Conservation (phyloP, 345 rosid genomes). For the Populus deltoides region DNA sequence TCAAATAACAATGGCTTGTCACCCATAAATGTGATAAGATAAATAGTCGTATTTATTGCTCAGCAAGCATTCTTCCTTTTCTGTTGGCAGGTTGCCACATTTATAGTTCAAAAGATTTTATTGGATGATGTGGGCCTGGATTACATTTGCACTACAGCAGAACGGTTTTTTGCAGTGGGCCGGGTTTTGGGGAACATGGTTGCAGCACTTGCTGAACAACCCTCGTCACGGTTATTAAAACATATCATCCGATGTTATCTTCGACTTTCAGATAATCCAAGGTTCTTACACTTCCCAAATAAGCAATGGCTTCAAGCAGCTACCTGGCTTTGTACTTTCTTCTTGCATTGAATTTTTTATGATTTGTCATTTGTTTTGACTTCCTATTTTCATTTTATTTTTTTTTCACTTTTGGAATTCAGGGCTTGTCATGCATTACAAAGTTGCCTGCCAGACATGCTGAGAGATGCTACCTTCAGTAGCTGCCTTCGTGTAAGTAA, state of each 20-base stretch:
- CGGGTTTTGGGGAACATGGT: conserved; percentile 90
- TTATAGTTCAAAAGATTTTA: conserved; percentile 83
- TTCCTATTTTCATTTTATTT: not conserved
- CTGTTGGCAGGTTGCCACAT: conserved; percentile 82
- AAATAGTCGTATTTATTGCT: not conserved
- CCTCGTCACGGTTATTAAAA: conserved; percentile 70
- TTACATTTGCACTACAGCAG: conserved; percentile 86
- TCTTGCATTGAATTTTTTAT: not conserved
- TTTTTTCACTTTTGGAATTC: conserved; percentile 19
- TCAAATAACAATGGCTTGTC: not conserved
- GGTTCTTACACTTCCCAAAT: conserved; percentile 37
- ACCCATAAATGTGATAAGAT: not conserved
- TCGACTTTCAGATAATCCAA: conserved; percentile 76
- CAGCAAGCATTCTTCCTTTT: not conserved
- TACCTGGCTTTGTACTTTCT: not conserved
- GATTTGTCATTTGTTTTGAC: not conserved
- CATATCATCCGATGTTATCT: conserved; percentile 91
- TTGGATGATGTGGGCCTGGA: conserved; percentile 95
- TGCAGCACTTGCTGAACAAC: conserved; percentile 85
- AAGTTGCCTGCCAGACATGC: conserved; percentile 83
- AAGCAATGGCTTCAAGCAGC: not conserved
- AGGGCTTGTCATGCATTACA: conserved; percentile 89
- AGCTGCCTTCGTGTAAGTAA: conserved; percentile 75
- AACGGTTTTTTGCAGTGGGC: conserved; percentile 88
- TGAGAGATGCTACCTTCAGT: conserved; percentile 79